These are phyloP conservation scores for Avena insularis DNA, from an alignment of 176 grass and related monocot species.

Conservation along the genomic window DNA sequence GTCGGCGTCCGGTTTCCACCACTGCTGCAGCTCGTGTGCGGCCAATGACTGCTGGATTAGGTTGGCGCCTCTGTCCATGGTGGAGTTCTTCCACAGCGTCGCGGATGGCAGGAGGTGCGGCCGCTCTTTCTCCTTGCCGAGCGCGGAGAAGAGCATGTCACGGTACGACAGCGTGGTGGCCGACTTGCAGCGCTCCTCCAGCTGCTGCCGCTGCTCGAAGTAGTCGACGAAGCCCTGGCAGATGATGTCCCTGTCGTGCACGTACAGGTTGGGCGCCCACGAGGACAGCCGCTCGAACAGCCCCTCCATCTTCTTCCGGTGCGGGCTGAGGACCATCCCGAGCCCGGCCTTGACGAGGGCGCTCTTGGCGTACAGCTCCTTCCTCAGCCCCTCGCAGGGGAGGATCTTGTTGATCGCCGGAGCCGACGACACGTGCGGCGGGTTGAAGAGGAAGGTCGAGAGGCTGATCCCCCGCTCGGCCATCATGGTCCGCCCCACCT, in stretches of 20 bases:
- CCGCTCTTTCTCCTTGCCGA: not conserved
- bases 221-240: constrained; percentile 26
- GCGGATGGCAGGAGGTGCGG: constrained; percentile 23
- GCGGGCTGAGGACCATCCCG: not conserved
- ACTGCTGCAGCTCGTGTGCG: constrained; percentile 17
- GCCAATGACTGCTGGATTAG: not conserved
- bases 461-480: not conserved
- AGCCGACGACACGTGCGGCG: constrained; percentile 27
- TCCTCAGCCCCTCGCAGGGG: not conserved
- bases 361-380: not conserved
- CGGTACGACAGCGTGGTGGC: constrained; percentile 15
- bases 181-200: not conserved
- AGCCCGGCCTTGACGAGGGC: not conserved
- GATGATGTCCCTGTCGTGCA: constrained; percentile 20
- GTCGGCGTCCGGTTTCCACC: constrained; percentile 36
- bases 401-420: not conserved
- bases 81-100: constrained; percentile 32
- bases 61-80: not conserved
- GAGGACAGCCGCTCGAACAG: constrained; percentile 2
- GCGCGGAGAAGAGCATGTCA: constrained; percentile 14
- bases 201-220: constrained; percentile 30
- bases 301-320: not conserved
- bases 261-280: constrained; percentile 35
- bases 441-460: constrained; percentile 15
- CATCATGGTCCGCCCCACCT: constrained; percentile 30